phyloP scores from a whole-genome alignment of 75 land plant genomes.

The Chamaecyparis obtusa region DNA sequence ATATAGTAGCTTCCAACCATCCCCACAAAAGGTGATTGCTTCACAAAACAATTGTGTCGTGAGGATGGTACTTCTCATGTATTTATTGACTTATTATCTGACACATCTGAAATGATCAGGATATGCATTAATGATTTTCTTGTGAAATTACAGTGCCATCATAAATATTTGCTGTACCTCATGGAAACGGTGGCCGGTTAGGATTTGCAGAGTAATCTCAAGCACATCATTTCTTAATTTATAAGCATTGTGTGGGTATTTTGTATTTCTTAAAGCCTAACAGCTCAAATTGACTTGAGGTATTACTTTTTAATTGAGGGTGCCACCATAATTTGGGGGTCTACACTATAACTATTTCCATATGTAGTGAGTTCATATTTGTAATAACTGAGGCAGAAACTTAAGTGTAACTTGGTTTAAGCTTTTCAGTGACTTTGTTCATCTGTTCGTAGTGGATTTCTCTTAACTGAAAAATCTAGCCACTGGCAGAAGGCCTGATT shows the following conservation, averaged over 20 bases:
- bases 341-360: not conserved
- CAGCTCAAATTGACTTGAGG: not conserved
- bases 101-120: too few relatives aligned
- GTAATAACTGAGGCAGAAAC: not conserved
- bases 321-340: not conserved
- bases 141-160: not conserved
- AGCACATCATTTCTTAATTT: constrained; percentile 1
- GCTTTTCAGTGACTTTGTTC: not conserved
- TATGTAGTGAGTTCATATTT: not conserved
- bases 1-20: not conserved
- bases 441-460: not conserved
- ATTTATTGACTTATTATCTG: not conserved
- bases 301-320: not conserved
- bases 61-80: not conserved
- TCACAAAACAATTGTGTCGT: not conserved
- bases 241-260: not conserved
- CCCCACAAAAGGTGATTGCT: not conserved
- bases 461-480: not conserved
- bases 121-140: not conserved
- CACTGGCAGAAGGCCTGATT: not conserved
- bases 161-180: not conserved
- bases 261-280: not conserved
- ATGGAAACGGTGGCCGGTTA: not conserved
- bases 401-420: not conserved
- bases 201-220: not conserved